phyloP scores from a whole-genome alignment of 441 rosid genomes.

The Mallotus japonicus region DNA sequence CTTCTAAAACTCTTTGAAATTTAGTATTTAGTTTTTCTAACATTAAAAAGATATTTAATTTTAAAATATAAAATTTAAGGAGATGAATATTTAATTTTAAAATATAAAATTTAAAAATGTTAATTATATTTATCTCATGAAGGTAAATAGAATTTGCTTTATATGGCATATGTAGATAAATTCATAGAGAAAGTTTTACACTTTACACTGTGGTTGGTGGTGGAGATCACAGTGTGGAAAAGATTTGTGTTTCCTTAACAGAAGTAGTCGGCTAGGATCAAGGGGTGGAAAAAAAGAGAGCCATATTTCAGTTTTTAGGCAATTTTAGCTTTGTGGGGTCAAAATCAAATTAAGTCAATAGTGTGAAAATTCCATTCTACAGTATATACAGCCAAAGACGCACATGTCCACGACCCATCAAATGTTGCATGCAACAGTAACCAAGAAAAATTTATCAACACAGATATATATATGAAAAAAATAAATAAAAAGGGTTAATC shows the following conservation, averaged over 20 bases:
- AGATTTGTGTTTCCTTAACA: not conserved
- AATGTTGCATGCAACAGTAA: not conserved
- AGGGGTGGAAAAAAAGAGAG: constrained; percentile 1
- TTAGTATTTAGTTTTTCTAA: too few species aligned
- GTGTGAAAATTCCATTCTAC: not conserved
- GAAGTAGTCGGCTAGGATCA: not conserved
- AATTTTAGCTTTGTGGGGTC: constrained; percentile 10
- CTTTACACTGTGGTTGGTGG: not conserved
- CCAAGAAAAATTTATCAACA: too few species aligned
- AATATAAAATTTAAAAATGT: too few species aligned
- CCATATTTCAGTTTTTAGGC: not conserved
- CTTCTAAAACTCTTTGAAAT: too few species aligned
- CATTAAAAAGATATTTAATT: too few species aligned
- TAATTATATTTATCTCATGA: too few species aligned
- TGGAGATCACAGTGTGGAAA: not conserved
- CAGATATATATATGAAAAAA: not conserved
- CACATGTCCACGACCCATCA: not conserved
- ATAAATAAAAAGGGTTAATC: too few species aligned
- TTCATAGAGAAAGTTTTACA: not conserved
- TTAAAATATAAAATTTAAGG: too few species aligned
- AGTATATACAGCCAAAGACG: not conserved
- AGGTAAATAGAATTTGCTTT: too few species aligned
- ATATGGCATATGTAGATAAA: too few species aligned
- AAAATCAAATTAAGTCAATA: not conserved
- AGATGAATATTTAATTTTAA: too few species aligned